Base-by-base conservation (phyloP, 148 eudicot genomes). In the Camellia granthamiana region DNA sequence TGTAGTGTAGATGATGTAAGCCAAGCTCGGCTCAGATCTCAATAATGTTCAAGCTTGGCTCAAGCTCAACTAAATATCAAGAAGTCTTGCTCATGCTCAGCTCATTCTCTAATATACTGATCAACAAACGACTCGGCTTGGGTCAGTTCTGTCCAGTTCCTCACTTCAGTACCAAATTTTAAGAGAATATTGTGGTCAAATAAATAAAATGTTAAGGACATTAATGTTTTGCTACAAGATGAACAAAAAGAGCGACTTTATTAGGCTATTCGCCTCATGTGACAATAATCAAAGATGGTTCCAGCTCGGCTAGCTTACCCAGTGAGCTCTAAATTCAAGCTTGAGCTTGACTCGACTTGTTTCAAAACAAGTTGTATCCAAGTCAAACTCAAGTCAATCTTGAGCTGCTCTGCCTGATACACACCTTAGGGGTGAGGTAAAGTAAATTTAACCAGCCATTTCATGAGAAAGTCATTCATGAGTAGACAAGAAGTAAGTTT, bases 401-500 rank as follows among this genome's bases (percentile, higher is more conserved):
- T 66, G 19, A 21, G 10, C 42, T 7, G 38, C 76, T 72, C 10
- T 4, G 10, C 23, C 3, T 72, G 76, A 54, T 44, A 44, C 61
- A 73, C 56, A 30, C 51, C 61, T 49, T 0, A 77, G 23, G 47
- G 16, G 10, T 23, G 38, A 30, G 71, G 6, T 71, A 46, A 76
- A 76, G 47, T 62, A 18, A n/a, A 56, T 38, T 38, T 23, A 56
- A 74, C 78, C 30, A 63, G 8, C 44, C 70, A 41, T 18, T 12
- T 44, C 42, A 63, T 41, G 19, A 12, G 7, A 61, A 7, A 42
- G 15, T 72, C 43, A 54, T 49, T 6, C 6, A 74, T 18, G n/a
- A 46, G n/a, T 61, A 47, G 23, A 16, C 65, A 43, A 51, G 7
- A 54, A 41, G 75, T 15, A 62, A 60, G 72, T n/a, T 59, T 90